A percentile compares a stretch with the other conserved stretches of the same genome.
Conservation (phyloP, 352 stramenopile species). For the Pythium volutum region DNA sequence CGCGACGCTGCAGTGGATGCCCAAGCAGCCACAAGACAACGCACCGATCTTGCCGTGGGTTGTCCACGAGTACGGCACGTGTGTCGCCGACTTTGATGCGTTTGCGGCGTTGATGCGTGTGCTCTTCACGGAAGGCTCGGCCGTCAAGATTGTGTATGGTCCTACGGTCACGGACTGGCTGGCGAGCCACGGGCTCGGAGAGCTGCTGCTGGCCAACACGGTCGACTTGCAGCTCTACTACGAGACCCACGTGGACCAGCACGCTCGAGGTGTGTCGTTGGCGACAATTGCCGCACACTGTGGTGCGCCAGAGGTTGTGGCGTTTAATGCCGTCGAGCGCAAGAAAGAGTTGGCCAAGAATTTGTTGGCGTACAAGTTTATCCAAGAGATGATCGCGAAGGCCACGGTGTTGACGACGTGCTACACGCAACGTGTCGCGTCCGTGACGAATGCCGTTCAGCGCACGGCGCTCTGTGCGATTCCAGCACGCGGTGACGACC, state of each 20-base stretch:
- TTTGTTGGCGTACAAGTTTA: not conserved
- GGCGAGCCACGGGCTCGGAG: constrained; percentile 1
- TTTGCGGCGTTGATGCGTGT: not conserved
- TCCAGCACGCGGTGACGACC: not conserved
- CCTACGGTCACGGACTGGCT: constrained; percentile 3
- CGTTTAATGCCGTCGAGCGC: not conserved
- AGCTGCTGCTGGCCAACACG: constrained; percentile 14
- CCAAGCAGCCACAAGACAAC: not conserved
- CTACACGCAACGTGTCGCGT: not conserved
- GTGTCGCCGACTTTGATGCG: not conserved
- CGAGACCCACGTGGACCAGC: constrained; percentile 9
- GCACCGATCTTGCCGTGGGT: not conserved
- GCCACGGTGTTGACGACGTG: not conserved
- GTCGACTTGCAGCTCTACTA: constrained; percentile 32
- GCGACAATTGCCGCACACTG: not conserved
- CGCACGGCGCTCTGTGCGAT: not conserved
- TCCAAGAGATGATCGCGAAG: not conserved
- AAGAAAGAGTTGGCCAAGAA: not conserved
- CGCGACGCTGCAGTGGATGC: not conserved
- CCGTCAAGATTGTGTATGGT: not conserved
- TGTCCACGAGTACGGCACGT: not conserved
- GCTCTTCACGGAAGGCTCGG: not conserved
- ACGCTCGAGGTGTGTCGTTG: constrained; percentile 11
- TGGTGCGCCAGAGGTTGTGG: not conserved
- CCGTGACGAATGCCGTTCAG: not conserved